Conservation (phyloP, 805 yeast genomes). For the Candida boleticola region DNA sequence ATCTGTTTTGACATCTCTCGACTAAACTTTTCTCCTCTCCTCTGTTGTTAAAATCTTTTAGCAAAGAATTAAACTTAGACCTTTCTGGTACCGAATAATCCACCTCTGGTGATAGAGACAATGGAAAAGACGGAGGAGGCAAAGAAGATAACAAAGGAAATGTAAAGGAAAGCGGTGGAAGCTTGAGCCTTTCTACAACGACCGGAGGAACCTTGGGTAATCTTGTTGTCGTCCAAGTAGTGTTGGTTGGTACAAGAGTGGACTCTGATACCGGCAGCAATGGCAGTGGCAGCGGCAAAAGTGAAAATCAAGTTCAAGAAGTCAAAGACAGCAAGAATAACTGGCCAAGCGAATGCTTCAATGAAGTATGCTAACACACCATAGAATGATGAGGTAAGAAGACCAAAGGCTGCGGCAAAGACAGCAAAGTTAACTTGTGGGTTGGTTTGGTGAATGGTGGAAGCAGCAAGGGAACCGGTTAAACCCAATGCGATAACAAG, state of each 20-base stretch:
- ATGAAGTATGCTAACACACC: slow-evolving; percentile 77
- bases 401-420: slow-evolving; percentile 84
- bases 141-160: slow-evolving; percentile 74
- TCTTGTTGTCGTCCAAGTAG: slow-evolving; percentile 64
- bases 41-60: background rate
- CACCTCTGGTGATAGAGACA: slow-evolving; percentile 57
- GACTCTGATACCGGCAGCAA: slow-evolving; percentile 84
- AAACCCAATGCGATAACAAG: slow-evolving; percentile 80
- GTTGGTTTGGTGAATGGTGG: slow-evolving; percentile 46
- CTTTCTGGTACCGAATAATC: slow-evolving; percentile 30
- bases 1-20: no score
- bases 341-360: slow-evolving; percentile 83
- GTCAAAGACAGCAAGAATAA: slow-evolving; percentile 71
- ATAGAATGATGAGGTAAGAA: slow-evolving; percentile 76
- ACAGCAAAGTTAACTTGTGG: slow-evolving; percentile 88
- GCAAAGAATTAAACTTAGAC: background rate
- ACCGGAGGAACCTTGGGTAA: slow-evolving; percentile 71
- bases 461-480: slow-evolving; percentile 82
- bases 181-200: slow-evolving; percentile 97
- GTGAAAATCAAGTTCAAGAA: slow-evolving; percentile 88
- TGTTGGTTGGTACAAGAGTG: slow-evolving; percentile 77
- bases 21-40: no score
- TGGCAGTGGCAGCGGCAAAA: slow-evolving; percentile 90
- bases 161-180: slow-evolving; percentile 76
- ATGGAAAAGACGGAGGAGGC: slow-evolving; percentile 59